Evolutionary conservation across 257 asterid genomes (phyloP), one percentile per base, ranked within the genome.

Genomic region (Echites panduratus): DNA sequence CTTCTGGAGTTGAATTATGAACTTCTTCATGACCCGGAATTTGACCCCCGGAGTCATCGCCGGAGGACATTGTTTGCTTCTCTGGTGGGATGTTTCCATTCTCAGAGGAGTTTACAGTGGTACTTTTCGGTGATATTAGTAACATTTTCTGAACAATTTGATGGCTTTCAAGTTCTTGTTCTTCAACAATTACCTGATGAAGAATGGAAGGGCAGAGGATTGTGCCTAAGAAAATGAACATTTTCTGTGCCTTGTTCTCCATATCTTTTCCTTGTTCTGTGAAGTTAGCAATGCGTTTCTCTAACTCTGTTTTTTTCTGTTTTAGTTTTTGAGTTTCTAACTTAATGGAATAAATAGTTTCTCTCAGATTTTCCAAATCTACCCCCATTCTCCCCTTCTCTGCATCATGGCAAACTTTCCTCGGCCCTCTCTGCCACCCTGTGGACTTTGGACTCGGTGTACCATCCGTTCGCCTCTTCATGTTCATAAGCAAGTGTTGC

Each of bases 401-500:
- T 16, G 9, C 17, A 13, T 43, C 47, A 29, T 2, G 7, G 45
- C 35, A 11, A 27, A 44, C 76, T 68, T 70, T 71, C 67, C 38
- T 38, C 41, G 26, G 24, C 17, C 14, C 17, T 43, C 75, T 48
- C 22, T 8, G 9, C 38, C 70, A 3, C 26, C 70, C 57, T 5
- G 20, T 19, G 17, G 26, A 40, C 43, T 66, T 67, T 1, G 66
- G 64, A 53, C 59, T 53, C n/a, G 59, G 11, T 53, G 9, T 26
- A 4, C 1, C 29, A 9, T 72, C 75, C 16, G 48, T 79, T 47
- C 91, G 45, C 32, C 91, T 82, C 50, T 27, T 82, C 58, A 90
- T 85, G 79, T 80, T 87, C 24, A 54, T 0, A 10, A 90, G 83
- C 81, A 90, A 58, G 47, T 86, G 38, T 40, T 74, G 73, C 16